A percentile compares a stretch with the other conserved stretches of the same genome.
phyloP scores from a whole-genome alignment of 176 grass and related monocot species.

The barley (Hordeum vulgare) region DNA sequence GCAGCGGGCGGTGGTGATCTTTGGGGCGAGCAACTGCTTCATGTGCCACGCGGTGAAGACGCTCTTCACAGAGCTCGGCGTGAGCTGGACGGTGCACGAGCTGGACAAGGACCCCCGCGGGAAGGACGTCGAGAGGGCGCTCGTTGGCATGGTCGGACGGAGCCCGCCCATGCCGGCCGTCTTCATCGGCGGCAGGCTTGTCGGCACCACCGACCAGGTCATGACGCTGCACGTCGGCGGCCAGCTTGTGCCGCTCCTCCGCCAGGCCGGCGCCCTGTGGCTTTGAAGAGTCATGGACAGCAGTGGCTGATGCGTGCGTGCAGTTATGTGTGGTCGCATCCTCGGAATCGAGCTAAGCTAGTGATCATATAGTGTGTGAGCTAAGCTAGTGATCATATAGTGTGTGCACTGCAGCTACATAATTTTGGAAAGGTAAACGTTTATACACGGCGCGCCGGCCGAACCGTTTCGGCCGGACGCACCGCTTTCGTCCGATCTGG shows the following conservation, averaged over 20 bases:
- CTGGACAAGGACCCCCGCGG: slow-evolving; percentile 45
- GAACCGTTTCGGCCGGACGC: too few species aligned
- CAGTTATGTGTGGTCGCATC: neutral
- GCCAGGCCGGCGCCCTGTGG: slow-evolving; percentile 56
- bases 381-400: neutral
- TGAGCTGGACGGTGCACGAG: slow-evolving; percentile 44
- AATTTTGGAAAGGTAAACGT: neutral
- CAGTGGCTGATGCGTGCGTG: neutral
- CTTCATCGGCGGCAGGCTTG: slow-evolving; percentile 62
- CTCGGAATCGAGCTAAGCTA: too few species aligned
- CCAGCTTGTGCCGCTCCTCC: slow-evolving; percentile 55
- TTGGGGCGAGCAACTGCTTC: slow-evolving; percentile 53
- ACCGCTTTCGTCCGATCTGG: too few species aligned
- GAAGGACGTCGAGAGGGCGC: slow-evolving; percentile 47
- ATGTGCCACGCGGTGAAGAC: slow-evolving; percentile 66
- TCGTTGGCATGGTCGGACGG: slow-evolving; percentile 43
- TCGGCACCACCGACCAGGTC: slow-evolving; percentile 56
- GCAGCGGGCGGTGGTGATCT: slow-evolving; percentile 58
- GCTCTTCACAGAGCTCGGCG: slow-evolving; percentile 47
- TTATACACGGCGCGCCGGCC: too few species aligned
- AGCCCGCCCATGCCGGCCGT: slow-evolving; percentile 38
- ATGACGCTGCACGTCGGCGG: slow-evolving; percentile 55
- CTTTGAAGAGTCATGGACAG: neutral
- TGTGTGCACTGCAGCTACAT: neutral
- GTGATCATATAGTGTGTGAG: neutral